phyloP scores from a whole-genome alignment of 805 yeast genomes.

The Kuraishia cidri region DNA sequence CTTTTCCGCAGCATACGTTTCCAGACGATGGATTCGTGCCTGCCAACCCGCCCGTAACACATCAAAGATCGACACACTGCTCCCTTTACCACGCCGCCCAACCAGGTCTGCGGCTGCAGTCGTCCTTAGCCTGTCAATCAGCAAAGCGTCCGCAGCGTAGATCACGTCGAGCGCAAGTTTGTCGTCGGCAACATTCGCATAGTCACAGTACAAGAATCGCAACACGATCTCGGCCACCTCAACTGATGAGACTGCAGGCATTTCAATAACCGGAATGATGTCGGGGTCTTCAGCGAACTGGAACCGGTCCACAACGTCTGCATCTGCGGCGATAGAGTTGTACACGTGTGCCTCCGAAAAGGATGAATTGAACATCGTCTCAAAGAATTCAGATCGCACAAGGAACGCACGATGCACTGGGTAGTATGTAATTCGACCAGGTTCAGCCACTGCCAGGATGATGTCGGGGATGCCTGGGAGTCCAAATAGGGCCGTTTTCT shows the following conservation, averaged over 20 bases:
- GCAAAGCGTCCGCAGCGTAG: slow-evolving; percentile 46
- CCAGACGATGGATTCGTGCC: slow-evolving; percentile 54
- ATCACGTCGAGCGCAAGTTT: slow-evolving; percentile 50
- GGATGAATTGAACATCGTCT: slow-evolving; percentile 48
- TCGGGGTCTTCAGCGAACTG: slow-evolving; percentile 3
- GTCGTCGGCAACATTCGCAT: slow-evolving; percentile 37
- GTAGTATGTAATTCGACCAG: slow-evolving; percentile 32
- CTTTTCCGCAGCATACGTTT: slow-evolving; percentile 48
- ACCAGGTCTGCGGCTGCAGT: slow-evolving; percentile 48
- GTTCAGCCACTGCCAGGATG: slow-evolving; percentile 24
- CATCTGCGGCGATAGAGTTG: slow-evolving; percentile 8
- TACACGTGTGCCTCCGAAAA: slow-evolving; percentile 23
- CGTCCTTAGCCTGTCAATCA: slow-evolving; percentile 56
- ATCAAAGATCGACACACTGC: slow-evolving; percentile 33
- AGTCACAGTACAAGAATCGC: slow-evolving; percentile 52
- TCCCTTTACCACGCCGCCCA: slow-evolving; percentile 13
- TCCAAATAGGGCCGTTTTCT: slow-evolving; percentile 15
- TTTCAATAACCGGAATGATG: slow-evolving; percentile 2
- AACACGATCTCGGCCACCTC: slow-evolving; percentile 38
- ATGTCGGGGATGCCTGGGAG: slow-evolving; percentile 36
- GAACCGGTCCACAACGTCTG: slow-evolving; percentile 12
- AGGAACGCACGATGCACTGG: slow-evolving; percentile 61
- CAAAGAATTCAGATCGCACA: slow-evolving; percentile 54
- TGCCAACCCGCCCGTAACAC: slow-evolving; percentile 61
- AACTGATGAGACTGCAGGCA: neutral